These are phyloP conservation scores for Ogataea angusta DNA, from an alignment of 805 yeast genomes.

Conservation along the genomic window DNA sequence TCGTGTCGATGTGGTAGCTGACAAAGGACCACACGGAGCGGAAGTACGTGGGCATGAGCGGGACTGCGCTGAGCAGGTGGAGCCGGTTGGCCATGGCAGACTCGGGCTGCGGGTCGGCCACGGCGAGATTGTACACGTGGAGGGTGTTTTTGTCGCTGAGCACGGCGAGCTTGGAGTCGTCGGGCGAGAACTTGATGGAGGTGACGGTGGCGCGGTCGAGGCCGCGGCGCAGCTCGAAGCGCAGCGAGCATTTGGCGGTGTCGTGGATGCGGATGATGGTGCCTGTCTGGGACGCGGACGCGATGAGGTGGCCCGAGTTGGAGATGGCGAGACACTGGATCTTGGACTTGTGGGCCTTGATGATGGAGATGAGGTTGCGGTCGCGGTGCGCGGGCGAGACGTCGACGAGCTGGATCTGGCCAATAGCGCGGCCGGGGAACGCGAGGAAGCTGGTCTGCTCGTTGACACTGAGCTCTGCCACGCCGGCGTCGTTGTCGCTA, in stretches of 20 bases:
- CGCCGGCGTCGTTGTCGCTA: slow-evolving; percentile 55
- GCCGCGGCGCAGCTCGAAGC: slow-evolving; percentile 89
- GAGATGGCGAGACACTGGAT: slow-evolving; percentile 64
- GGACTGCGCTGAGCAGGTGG: slow-evolving; percentile 62
- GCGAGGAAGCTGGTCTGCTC: slow-evolving; percentile 47
- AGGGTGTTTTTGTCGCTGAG: slow-evolving; percentile 86
- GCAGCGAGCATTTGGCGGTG: slow-evolving; percentile 59
- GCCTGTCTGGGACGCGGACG: slow-evolving; percentile 80
- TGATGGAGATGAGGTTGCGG: slow-evolving; percentile 59
- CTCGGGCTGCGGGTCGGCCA: slow-evolving; percentile 23
- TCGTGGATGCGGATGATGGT: slow-evolving; percentile 76
- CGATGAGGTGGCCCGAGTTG: slow-evolving; percentile 62
- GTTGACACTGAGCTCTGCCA: slow-evolving; percentile 45
- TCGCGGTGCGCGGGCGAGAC: slow-evolving; percentile 64
- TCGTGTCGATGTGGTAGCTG: slow-evolving; percentile 51
- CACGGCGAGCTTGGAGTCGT: slow-evolving; percentile 74
- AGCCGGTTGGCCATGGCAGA: slow-evolving; percentile 43
- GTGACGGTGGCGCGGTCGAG: slow-evolving; percentile 79
- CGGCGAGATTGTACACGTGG: slow-evolving; percentile 67
- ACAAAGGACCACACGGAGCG: slow-evolving; percentile 87
- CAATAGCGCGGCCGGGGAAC: slow-evolving; percentile 71
- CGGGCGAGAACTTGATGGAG: slow-evolving; percentile 79
- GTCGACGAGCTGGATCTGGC: slow-evolving; percentile 80
- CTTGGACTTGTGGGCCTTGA: slow-evolving; percentile 72
- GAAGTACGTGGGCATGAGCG: slow-evolving; percentile 62